A percentile compares a stretch with the other conserved stretches of the same genome.
These are phyloP conservation scores for Trichoderma sp. DNA, from an alignment of 2,329 filamentous ascomycete genomes.

Conservation along the genomic window DNA sequence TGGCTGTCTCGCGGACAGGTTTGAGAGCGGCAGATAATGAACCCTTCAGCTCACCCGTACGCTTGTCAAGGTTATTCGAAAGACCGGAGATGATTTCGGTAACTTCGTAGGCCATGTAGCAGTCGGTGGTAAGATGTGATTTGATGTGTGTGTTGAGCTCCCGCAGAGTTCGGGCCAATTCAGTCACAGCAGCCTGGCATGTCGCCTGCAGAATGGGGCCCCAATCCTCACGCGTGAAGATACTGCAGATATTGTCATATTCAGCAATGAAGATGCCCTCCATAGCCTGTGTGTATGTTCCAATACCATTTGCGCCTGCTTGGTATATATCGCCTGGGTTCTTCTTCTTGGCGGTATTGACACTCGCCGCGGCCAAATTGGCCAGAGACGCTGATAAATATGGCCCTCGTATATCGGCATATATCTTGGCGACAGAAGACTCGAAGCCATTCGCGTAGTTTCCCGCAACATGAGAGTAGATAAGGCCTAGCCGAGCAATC, in stretches of 20 bases:
- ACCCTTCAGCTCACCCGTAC: slow-evolving; percentile 82
- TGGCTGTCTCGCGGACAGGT: slow-evolving; percentile 88
- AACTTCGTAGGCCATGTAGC: slow-evolving; percentile 92
- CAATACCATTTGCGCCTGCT: slow-evolving; percentile 86
- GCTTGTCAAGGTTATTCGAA: slow-evolving; percentile 75
- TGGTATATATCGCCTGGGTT: slow-evolving; percentile 81
- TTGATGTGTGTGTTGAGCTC: slow-evolving; percentile 92
- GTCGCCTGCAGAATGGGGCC: slow-evolving; percentile 75
- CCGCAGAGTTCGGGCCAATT: slow-evolving; percentile 81
- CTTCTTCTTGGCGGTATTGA: slow-evolving; percentile 81
- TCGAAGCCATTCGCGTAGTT: slow-evolving; percentile 58
- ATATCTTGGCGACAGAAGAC: slow-evolving; percentile 76
- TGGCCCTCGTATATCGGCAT: slow-evolving; percentile 80
- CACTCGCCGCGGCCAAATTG: slow-evolving; percentile 83
- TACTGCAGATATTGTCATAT: slow-evolving; percentile 83
- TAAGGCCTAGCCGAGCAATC: slow-evolving; percentile 72
- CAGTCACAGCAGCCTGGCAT: slow-evolving; percentile 73
- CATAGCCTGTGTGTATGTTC: slow-evolving; percentile 82
- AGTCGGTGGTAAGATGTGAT: slow-evolving; percentile 82
- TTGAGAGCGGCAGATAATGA: slow-evolving; percentile 83
- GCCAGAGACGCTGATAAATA: slow-evolving; percentile 82
- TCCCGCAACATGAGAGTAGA: slow-evolving; percentile 75
- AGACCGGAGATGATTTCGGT: slow-evolving; percentile 84
- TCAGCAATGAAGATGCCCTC: slow-evolving; percentile 86
- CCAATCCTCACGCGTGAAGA: slow-evolving; percentile 88